Evolutionary conservation across 169 alveolate genomes (phyloP).

Genomic region (Plasmodium yoelii): DNA sequence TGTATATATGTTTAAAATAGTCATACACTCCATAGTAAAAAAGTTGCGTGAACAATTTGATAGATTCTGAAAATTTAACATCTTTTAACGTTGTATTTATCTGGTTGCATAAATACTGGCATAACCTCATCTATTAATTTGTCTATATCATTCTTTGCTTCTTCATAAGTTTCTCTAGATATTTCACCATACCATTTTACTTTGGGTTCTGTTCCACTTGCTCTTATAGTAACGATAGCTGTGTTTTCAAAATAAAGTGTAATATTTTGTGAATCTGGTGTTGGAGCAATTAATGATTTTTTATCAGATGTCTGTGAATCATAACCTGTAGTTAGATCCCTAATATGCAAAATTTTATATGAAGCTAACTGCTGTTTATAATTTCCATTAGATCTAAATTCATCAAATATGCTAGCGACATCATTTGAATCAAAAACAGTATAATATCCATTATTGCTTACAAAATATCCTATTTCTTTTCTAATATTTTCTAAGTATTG

Average conservation of each 20-base stretch:
- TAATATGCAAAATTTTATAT: constrained; percentile 73
- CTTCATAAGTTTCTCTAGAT: constrained; percentile 75
- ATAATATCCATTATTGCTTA: constrained; percentile 81
- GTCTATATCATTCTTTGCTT: constrained; percentile 76
- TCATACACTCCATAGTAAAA: no score
- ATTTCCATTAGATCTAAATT: constrained; percentile 77
- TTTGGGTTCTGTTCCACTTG: constrained; percentile 91
- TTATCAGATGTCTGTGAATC: constrained; percentile 82
- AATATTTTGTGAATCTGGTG: constrained; percentile 81
- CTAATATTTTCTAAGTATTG: constrained; percentile 74
- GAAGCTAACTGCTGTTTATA: constrained; percentile 79
- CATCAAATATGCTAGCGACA: constrained; percentile 78
- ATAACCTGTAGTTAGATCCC: constrained; percentile 85
- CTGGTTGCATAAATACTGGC: constrained; percentile 80
- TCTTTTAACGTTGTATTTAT: constrained; percentile 22
- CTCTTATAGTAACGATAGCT: constrained; percentile 81
- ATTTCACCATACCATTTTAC: constrained; percentile 86
- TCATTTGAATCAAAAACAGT: constrained; percentile 77
- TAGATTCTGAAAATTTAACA: not conserved
- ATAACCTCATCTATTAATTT: constrained; percentile 78
- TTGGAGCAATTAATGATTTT: constrained; percentile 80
- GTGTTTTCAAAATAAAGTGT: constrained; percentile 83
- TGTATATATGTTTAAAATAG: no score
- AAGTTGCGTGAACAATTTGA: no score
- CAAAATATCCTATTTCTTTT: constrained; percentile 82